Conservation (phyloP, 306 rosid species). For the Abrus pulchellus region DNA sequence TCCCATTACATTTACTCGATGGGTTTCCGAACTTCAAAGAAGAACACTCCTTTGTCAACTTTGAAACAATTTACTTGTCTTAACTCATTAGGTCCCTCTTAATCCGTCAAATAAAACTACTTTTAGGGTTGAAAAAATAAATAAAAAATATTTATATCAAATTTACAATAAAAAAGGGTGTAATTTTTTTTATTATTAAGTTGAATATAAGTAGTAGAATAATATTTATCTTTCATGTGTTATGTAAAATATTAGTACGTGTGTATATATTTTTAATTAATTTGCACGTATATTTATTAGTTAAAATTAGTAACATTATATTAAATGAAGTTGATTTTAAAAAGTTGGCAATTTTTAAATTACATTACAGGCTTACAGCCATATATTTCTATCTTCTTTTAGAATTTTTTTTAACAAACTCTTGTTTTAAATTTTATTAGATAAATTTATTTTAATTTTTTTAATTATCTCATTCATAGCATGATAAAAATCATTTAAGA, state of each 20-base stretch:
- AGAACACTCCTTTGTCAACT: too few relatives aligned
- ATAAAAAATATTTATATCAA: too few relatives aligned
- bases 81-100: neutral
- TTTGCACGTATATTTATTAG: neutral
- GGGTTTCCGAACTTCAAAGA: too few relatives aligned
- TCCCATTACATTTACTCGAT: too few relatives aligned
- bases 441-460: too few relatives aligned
- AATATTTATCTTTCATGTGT: neutral
- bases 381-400: too few relatives aligned
- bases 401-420: neutral
- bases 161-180: too few relatives aligned
- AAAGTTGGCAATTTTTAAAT: neutral
- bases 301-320: neutral
- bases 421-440: neutral
- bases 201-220: neutral
- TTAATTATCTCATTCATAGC: too few relatives aligned
- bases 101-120: neutral
- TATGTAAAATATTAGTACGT: neutral
- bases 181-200: neutral
- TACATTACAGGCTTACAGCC: neutral
- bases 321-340: too few relatives aligned
- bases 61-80: slow-evolving; percentile 21
- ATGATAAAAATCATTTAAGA: too few relatives aligned
- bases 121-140: neutral
- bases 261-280: too few relatives aligned